phyloP scores from a whole-genome alignment of 225 moss, liverwort and hornwort genomes.

The Climacium dendroides region DNA sequence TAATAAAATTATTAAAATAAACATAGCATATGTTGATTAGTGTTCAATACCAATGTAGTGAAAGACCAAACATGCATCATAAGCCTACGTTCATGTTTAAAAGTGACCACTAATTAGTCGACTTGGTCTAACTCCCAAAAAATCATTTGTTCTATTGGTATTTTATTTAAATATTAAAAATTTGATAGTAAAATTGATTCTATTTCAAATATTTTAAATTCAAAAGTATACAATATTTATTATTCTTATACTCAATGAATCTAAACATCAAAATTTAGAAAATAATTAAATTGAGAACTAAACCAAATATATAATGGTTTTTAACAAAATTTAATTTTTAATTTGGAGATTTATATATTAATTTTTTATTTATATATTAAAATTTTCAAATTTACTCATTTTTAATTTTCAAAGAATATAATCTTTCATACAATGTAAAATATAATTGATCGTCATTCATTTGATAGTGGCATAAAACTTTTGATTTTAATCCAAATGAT shows the following conservation, averaged over 20 bases:
- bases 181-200: neutral
- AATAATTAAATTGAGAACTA: fast-evolving
- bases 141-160: neutral
- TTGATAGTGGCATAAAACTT: neutral
- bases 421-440: neutral
- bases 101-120: neutral
- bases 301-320: neutral
- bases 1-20: too few relatives aligned
- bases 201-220: neutral
- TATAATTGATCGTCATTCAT: neutral
- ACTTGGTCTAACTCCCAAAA: neutral
- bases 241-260: too few relatives aligned
- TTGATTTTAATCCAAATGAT: neutral
- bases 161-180: neutral
- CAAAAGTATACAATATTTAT: neutral
- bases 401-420: neutral
- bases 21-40: neutral
- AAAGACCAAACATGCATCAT: fast-evolving
- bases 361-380: too few relatives aligned
- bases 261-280: neutral
- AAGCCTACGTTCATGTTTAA: neutral
- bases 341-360: neutral
- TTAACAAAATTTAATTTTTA: too few relatives aligned
- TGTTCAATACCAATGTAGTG: fast-evolving
- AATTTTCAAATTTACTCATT: too few relatives aligned